Evolutionary conservation across 495 filamentous ascomycete species (phyloP).

Genomic region (Hyaloscypha hepaticicola): DNA sequence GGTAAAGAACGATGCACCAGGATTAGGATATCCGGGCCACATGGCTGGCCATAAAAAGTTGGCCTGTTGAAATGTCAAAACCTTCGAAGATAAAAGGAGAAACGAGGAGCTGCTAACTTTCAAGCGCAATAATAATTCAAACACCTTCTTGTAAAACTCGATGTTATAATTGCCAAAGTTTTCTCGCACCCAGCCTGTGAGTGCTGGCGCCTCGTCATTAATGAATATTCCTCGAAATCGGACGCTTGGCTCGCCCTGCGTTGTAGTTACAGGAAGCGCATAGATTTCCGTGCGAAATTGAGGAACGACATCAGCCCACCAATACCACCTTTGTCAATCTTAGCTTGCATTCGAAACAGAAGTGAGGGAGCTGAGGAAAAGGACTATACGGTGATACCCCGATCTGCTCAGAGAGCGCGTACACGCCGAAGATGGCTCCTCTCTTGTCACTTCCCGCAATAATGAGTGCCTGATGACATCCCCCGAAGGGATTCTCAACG

Average conservation of each 20-base stretch:
- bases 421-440: slow-evolving; percentile 69
- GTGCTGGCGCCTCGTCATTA: slow-evolving; percentile 70
- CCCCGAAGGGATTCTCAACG: slow-evolving; percentile 56
- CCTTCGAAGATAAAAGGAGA: not conserved
- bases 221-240: slow-evolving; percentile 76
- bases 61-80: slow-evolving; percentile 38
- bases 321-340: slow-evolving; percentile 54
- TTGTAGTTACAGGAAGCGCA: slow-evolving; percentile 49
- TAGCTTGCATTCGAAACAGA: too few species aligned
- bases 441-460: slow-evolving; percentile 68
- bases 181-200: slow-evolving; percentile 63
- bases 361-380: too few species aligned
- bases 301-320: slow-evolving; percentile 66
- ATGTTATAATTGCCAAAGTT: slow-evolving; percentile 59
- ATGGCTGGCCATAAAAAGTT: slow-evolving; percentile 75
- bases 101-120: slow-evolving; percentile 26
- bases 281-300: slow-evolving; percentile 54
- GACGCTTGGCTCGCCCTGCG: slow-evolving; percentile 61
- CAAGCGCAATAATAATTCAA: slow-evolving; percentile 66
- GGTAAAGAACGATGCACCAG: slow-evolving; percentile 60
- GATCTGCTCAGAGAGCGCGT: slow-evolving; percentile 73
- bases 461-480: slow-evolving; percentile 57
- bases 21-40: slow-evolving; percentile 43
- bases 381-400: slow-evolving; percentile 59
- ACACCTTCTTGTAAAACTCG: slow-evolving; percentile 66